Evolutionary conservation across 139 green algal species (phyloP).

Genomic region (Chlorella vulgaris): DNA sequence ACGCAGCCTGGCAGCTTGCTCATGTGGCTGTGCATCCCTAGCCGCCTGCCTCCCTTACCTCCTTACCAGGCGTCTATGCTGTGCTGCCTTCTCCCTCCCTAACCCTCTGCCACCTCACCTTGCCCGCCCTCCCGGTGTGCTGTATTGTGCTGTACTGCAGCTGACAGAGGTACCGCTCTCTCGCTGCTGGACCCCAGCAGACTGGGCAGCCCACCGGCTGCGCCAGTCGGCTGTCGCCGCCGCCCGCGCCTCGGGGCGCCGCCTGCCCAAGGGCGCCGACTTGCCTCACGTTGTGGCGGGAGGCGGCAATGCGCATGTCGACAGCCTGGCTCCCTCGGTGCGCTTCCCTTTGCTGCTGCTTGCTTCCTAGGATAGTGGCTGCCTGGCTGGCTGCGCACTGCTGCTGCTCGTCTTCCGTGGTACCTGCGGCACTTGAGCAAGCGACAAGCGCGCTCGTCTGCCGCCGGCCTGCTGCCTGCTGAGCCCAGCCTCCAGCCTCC

Average conservation of each 20-base stretch:
- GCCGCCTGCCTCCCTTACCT: no score
- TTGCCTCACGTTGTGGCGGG: not conserved
- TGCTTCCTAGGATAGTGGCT: no score
- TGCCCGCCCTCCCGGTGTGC: not conserved
- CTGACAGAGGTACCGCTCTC: conserved; percentile 48
- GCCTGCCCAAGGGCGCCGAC: conserved; percentile 11
- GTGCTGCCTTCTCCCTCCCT: no score
- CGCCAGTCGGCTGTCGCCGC: conserved; percentile 15
- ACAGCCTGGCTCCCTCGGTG: conserved; percentile 18
- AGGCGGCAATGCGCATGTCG: not conserved
- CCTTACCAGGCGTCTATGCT: no score
- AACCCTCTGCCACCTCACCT: conserved; percentile 9
- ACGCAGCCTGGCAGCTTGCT: not conserved
- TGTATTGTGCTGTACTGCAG: not conserved
- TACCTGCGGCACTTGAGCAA: no score
- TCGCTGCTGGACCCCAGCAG: conserved; percentile 43
- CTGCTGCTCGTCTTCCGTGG: no score
- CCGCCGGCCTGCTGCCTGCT: no score
- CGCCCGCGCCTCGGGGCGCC: not conserved
- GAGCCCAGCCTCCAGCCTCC: no score
- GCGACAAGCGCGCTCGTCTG: no score
- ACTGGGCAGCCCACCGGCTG: conserved; percentile 49
- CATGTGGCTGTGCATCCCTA: not conserved
- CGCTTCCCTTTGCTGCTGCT: not conserved
- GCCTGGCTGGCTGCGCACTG: no score